These are phyloP conservation scores for Diaporthe capsici DNA, from an alignment of 2,329 filamentous ascomycete genomes.

Conservation along the genomic window DNA sequence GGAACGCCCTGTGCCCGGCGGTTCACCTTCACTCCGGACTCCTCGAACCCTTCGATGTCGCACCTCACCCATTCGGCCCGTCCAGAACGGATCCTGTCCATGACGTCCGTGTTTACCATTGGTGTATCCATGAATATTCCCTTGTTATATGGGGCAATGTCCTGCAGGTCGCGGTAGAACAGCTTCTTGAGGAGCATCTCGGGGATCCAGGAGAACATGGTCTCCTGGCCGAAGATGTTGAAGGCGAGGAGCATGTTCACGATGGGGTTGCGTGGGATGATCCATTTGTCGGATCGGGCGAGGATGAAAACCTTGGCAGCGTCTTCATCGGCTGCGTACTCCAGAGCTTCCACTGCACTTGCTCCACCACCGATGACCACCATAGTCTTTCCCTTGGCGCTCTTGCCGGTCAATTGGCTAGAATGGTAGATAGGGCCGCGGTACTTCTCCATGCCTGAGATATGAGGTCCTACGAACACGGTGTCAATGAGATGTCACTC, in stretches of 20 bases:
- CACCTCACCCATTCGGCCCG: slow-evolving; percentile 85
- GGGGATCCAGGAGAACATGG: slow-evolving; percentile 81
- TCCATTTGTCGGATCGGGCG: slow-evolving; percentile 87
- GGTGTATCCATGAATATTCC: slow-evolving; percentile 88
- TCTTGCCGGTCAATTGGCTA: slow-evolving; percentile 78
- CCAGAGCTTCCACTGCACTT: slow-evolving; percentile 85
- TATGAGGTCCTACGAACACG: slow-evolving; percentile 66
- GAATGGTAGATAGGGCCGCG: slow-evolving; percentile 82
- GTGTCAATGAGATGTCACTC: slow-evolving; percentile 56
- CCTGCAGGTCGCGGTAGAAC: slow-evolving; percentile 86
- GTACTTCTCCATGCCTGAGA: slow-evolving; percentile 80
- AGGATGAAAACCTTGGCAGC: slow-evolving; percentile 80
- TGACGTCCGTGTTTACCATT: slow-evolving; percentile 88
- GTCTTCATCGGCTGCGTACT: slow-evolving; percentile 78
- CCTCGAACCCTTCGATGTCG: slow-evolving; percentile 78
- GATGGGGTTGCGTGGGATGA: slow-evolving; percentile 84
- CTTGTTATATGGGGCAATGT: slow-evolving; percentile 77
- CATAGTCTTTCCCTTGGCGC: slow-evolving; percentile 81
- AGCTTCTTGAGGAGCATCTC: slow-evolving; percentile 81
- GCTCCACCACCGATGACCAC: slow-evolving; percentile 84
- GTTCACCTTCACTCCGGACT: slow-evolving; percentile 78
- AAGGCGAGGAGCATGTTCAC: slow-evolving; percentile 80
- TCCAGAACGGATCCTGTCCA: slow-evolving; percentile 80
- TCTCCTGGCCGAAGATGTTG: slow-evolving; percentile 86
- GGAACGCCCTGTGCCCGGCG: slow-evolving; percentile 80